Evolutionary conservation across 129 eudicot genomes (phyloP).

Genomic region (Flaveria robusta): DNA sequence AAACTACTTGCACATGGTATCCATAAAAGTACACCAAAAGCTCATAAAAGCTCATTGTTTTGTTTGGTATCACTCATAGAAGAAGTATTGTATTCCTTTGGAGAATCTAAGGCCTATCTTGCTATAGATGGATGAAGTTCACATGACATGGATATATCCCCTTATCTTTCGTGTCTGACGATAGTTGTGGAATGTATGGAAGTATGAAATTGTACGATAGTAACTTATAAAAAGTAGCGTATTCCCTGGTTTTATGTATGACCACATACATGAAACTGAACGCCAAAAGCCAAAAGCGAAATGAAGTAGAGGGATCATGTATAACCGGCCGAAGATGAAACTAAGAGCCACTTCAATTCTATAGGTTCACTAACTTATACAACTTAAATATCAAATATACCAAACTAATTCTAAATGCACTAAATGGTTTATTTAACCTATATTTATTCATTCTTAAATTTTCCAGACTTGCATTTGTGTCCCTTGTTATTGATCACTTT

Average conservation of each 20-base stretch:
- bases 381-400: not conserved
- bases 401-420: not conserved
- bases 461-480: not conserved
- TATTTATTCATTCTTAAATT: not conserved
- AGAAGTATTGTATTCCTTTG: not conserved
- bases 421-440: too few relatives aligned
- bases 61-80: not conserved
- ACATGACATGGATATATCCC: constrained; percentile 12
- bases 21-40: not conserved
- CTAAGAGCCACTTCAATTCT: constrained; percentile 29
- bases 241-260: constrained; percentile 23
- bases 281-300: not conserved
- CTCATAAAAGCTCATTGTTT: not conserved
- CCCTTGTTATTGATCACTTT: not conserved
- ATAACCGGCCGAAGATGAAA: constrained; percentile 27
- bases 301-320: not conserved
- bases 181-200: constrained; percentile 17
- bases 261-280: constrained; percentile 20
- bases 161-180: constrained; percentile 19
- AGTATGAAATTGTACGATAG: constrained; percentile 25
- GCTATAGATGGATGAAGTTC: not conserved
- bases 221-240: not conserved
- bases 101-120: not conserved
- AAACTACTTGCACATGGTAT: not conserved
- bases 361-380: constrained; percentile 26